Base-by-base conservation (phyloP, 2,329 filamentous ascomycete genomes). In the Colletotrichum tropicale region DNA sequence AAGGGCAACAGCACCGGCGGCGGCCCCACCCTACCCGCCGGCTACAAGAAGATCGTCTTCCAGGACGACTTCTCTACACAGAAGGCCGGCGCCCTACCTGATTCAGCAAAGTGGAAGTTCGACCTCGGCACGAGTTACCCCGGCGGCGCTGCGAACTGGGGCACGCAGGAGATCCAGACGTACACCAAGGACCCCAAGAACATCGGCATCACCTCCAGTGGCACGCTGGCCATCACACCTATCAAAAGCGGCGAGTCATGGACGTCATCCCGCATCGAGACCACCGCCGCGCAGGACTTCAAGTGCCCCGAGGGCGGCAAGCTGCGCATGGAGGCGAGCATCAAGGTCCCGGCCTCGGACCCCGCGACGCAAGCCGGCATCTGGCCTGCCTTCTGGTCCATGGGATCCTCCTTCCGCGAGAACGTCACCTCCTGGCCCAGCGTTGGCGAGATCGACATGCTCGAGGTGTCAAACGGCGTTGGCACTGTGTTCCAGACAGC, bases 311-410 rank as follows among this genome's bases (percentile, higher is more conserved):
- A 78, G 6, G 83, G 84, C 61, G 78, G 82, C 34, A 82, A 81
- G 68, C 75, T 88, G 66, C 83, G 83, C 70, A 81, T 87, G 67
- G 84, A 88, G 78, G 82, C 85, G 7, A 78, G 78, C 18, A 81
- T 88, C 75, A 83, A 81, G 77, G 78, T 88, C 5, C 83, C 85
- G n/a, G 70, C 28, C 69, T 79, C 80, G 21, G 38, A 81, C 2
- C 66, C 71, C 30, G 26, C 67, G 10, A 66, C 77, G 6, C 83
- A 86, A 74, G 77, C 83, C 64, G 86, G 87, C 21, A 86, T 88
- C 78, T 89, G 87, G 87, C 85, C 85, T 0, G 87, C 87, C 0
- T 88, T 89, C 77, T 89, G 87, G 87, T 80, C 84, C 26, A 83
- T 89, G 36, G 87, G 87, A 8, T 75, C 81, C 10, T 79, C 76